phyloP scores from a whole-genome alignment of 371 early-diverging fungal species.

The Phascolomyces articulosus region DNA sequence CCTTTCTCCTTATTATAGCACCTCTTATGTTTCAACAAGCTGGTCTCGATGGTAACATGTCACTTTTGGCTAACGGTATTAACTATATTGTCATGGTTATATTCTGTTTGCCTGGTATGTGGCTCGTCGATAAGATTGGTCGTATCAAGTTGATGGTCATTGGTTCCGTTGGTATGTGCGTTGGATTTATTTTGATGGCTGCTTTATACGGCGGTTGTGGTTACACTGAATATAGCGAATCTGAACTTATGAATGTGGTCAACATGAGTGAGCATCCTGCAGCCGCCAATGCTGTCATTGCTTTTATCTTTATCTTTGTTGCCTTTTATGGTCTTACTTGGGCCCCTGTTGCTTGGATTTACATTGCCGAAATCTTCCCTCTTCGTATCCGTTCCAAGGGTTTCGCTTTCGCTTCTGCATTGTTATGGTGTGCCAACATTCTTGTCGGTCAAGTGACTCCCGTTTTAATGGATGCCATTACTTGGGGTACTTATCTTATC shows the following conservation, averaged over 20 bases:
- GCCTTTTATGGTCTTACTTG: constrained; percentile 54
- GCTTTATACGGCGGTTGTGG: constrained; percentile 44
- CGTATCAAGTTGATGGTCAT: constrained; percentile 46
- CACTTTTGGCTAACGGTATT: constrained; percentile 65
- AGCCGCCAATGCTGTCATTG: constrained; percentile 51
- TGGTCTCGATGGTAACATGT: constrained; percentile 52
- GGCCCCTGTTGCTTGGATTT: constrained; percentile 57
- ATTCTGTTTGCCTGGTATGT: constrained; percentile 74
- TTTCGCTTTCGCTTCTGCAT: constrained; percentile 60
- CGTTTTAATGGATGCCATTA: constrained; percentile 45
- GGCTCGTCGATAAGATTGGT: constrained; percentile 56
- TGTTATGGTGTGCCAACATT: constrained; percentile 86
- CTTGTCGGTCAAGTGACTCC: constrained; percentile 58
- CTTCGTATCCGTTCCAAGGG: constrained; percentile 53
- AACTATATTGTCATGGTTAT: constrained; percentile 72
- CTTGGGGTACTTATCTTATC: constrained; percentile 61
- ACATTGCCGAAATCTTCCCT: constrained; percentile 73
- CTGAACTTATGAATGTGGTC: constrained; percentile 21
- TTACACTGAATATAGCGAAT: constrained; percentile 10
- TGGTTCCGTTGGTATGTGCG: constrained; percentile 50
- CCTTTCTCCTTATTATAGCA: too few relatives aligned
- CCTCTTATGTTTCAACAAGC: constrained; percentile 73
- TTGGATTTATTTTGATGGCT: constrained; percentile 46
- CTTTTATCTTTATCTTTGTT: constrained; percentile 53
- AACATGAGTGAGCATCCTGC: constrained; percentile 34